These are phyloP conservation scores for Golubevia sp. DNA, from an alignment of 1,284 basidiomycete genomes.

Conservation along the genomic window DNA sequence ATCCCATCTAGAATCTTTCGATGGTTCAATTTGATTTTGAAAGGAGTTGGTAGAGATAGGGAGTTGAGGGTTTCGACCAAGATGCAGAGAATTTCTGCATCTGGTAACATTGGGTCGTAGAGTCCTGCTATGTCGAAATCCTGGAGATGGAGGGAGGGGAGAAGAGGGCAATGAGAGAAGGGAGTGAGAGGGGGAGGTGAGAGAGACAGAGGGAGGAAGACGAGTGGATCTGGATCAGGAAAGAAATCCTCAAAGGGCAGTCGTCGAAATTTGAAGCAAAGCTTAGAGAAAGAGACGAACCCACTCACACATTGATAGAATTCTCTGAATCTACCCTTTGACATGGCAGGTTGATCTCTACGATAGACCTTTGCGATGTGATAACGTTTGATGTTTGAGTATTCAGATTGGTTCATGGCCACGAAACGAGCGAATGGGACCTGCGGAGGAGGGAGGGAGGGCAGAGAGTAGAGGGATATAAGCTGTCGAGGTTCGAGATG, in stretches of 20 bases:
- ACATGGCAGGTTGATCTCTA: conserved; percentile 95
- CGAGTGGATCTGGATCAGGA: not conserved
- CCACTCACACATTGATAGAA: conserved; percentile 90
- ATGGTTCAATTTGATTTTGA: conserved; percentile 92
- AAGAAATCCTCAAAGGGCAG: too few relatives aligned
- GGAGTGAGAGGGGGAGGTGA: not conserved
- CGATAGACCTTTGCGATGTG: conserved; percentile 98
- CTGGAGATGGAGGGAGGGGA: conserved; percentile 61
- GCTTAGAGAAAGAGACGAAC: not conserved
- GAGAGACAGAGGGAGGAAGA: not conserved
- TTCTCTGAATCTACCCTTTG: conserved; percentile 96
- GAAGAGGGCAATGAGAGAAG: not conserved
- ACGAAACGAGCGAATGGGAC: conserved; percentile 92
- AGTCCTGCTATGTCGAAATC: conserved; percentile 94
- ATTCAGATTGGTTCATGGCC: conserved; percentile 85
- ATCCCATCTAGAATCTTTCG: conserved; percentile 96
- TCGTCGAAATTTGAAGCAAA: not conserved
- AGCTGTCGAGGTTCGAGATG: not conserved
- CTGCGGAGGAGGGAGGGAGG: conserved; percentile 38
- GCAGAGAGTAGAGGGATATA: not conserved
- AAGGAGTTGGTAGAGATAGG: conserved; percentile 83
- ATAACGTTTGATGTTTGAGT: conserved; percentile 78
- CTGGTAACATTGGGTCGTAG: conserved; percentile 92
- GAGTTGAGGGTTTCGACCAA: conserved; percentile 79
- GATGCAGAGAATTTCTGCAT: conserved; percentile 86